Conservation (phyloP, 164 flowering plant genomes). For the Vitis vinifera region ASM3070453v1 NC_081818.1:17189501-17190000, state of each 20-base stretch:
- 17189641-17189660: conserved; percentile 70
- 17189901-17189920: conserved; percentile 34
- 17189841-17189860: conserved; percentile 61
- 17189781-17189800: neutral
- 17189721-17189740: conserved; percentile 21
- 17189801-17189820: neutral
- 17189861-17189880: conserved; percentile 64
- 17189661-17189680: conserved; percentile 93
- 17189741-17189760: too few relatives aligned
- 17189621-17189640: conserved; percentile 83
- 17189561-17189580: conserved; percentile 72
- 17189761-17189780: neutral
- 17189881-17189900: conserved; percentile 17
- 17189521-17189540: conserved; percentile 56
- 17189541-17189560: conserved; percentile 96
- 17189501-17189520: neutral
- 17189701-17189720: conserved; percentile 94
- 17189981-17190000: conserved; percentile 53
- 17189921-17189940: conserved; percentile 52
- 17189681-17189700: conserved; percentile 95
- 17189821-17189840: conserved; percentile 62
- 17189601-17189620: conserved; percentile 71
- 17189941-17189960: conserved; percentile 74
- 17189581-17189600: conserved; percentile 74
- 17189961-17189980: conserved; percentile 72